Evolutionary conservation across 495 filamentous ascomycete genomes (phyloP).

Genomic region (Lasiosphaeria ovina): DNA sequence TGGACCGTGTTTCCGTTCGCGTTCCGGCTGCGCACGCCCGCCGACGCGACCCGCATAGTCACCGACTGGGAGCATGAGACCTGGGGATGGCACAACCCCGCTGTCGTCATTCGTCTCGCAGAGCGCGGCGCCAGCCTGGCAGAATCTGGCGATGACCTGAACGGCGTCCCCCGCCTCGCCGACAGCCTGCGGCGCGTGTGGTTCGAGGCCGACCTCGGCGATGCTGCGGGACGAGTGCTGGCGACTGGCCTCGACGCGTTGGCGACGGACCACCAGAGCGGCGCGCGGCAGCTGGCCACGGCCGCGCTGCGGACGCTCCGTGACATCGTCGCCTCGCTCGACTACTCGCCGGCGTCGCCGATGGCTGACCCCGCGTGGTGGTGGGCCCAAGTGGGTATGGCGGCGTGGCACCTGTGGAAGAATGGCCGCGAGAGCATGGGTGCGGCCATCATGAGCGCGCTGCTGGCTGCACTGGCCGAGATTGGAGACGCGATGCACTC

Average conservation of each 20-base stretch:
- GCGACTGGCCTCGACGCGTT: slow-evolving; percentile 45
- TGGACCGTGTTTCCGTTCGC: slow-evolving; percentile 66
- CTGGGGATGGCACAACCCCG: slow-evolving; percentile 56
- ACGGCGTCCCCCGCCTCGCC: slow-evolving; percentile 54
- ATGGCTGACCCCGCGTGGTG: slow-evolving; percentile 28
- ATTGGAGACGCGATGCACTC: slow-evolving; percentile 21
- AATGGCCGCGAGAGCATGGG: slow-evolving; percentile 65
- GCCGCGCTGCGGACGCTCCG: slow-evolving; percentile 48
- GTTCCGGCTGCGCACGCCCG: slow-evolving; percentile 48
- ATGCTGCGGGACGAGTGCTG: slow-evolving; percentile 41
- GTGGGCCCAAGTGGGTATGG: slow-evolving; percentile 56
- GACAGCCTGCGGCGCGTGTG: slow-evolving; percentile 58
- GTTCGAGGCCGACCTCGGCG: slow-evolving; percentile 49
- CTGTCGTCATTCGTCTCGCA: slow-evolving; percentile 28
- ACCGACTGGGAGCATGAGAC: slow-evolving; percentile 64
- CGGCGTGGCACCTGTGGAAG: slow-evolving; percentile 63
- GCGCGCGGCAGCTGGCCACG: slow-evolving; percentile 54
- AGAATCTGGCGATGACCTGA: slow-evolving; percentile 28
- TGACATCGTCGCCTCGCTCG: slow-evolving; percentile 35
- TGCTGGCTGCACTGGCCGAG: slow-evolving; percentile 44
- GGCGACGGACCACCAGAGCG: slow-evolving; percentile 53
- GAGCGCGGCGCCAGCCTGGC: slow-evolving; percentile 21
- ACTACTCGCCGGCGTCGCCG: slow-evolving; percentile 9
- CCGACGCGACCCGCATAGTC: slow-evolving; percentile 41
- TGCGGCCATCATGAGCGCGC: slow-evolving; percentile 52